Evolutionary conservation across 2,329 filamentous ascomycete genomes (phyloP).

Genomic region (Penicillium janthinellum): DNA sequence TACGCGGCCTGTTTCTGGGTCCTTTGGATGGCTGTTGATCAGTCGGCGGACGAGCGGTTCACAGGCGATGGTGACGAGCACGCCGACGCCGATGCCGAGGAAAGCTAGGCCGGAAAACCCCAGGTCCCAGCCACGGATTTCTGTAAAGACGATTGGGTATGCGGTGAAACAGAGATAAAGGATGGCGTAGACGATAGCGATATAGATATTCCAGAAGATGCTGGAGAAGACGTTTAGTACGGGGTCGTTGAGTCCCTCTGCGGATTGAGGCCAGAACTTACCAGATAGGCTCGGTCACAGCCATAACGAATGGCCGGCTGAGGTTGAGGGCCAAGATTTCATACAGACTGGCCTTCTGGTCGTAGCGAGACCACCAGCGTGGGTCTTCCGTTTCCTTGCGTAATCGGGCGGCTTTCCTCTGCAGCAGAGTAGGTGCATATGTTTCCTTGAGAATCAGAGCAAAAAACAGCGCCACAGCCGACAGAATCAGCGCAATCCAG

Average conservation of each 20-base stretch:
- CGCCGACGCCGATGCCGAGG: conserved; percentile 66
- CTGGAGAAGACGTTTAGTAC: conserved; percentile 41
- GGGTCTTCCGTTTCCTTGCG: conserved; percentile 71
- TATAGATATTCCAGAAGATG: conserved; percentile 73
- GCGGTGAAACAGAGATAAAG: conserved; percentile 89
- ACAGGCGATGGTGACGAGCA: conserved; percentile 52
- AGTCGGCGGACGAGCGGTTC: conserved; percentile 73
- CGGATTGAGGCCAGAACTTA: conserved; percentile 37
- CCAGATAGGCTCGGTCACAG: conserved; percentile 83
- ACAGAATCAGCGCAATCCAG: conserved; percentile 76
- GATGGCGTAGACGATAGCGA: conserved; percentile 79
- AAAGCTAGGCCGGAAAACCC: conserved; percentile 77
- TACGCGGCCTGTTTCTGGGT: conserved; percentile 72
- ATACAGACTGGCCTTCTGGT: conserved; percentile 66
- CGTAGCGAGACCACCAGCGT: conserved; percentile 78
- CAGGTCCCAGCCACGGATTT: conserved; percentile 74
- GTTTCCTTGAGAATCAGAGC: conserved; percentile 70
- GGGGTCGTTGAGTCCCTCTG: neutral
- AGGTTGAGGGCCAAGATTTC: conserved; percentile 74
- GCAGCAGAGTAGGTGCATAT: conserved; percentile 71
- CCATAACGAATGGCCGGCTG: conserved; percentile 74
- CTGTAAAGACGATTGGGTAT: conserved; percentile 80
- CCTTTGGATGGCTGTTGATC: conserved; percentile 74
- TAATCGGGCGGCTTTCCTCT: conserved; percentile 63
- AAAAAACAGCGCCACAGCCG: conserved; percentile 61